Conservation (phyloP, 2,329 filamentous ascomycete species). For the Podosphaera leucotricha region DNA sequence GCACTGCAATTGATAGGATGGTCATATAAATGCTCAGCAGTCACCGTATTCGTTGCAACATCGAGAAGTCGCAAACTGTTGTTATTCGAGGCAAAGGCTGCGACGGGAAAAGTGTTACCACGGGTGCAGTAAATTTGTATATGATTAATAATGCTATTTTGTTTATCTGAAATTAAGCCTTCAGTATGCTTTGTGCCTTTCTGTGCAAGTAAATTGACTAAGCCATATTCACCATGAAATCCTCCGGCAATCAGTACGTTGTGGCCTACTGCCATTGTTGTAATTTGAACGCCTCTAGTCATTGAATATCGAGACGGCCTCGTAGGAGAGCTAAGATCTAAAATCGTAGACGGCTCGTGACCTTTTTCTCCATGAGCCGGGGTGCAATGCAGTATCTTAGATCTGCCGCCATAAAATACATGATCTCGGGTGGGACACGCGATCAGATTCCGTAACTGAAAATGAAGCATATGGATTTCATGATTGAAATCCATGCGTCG, state of each 20-base stretch:
- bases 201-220: slow-evolving; percentile 15
- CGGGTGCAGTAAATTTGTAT: slow-evolving; percentile 32
- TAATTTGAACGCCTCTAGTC: slow-evolving; percentile 14
- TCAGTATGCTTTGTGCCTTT: slow-evolving; percentile 14
- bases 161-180: slow-evolving; percentile 23
- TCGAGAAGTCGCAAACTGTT: slow-evolving; percentile 33
- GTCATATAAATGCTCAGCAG: slow-evolving; percentile 29
- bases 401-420: slow-evolving; percentile 30
- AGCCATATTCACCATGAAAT: slow-evolving; percentile 18
- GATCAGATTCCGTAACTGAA: slow-evolving; percentile 39
- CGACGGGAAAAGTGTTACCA: slow-evolving; percentile 26
- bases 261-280: slow-evolving; percentile 15
- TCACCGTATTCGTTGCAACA: slow-evolving; percentile 32
- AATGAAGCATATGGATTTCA: slow-evolving; percentile 34
- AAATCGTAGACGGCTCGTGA: slow-evolving; percentile 9
- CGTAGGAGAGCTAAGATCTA: slow-evolving; percentile 12
- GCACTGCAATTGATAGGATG: slow-evolving; percentile 51
- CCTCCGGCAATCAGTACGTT: slow-evolving; percentile 19
- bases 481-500: slow-evolving; percentile 29
- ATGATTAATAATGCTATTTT: slow-evolving; percentile 40
- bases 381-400: slow-evolving; percentile 28
- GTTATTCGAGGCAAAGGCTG: slow-evolving; percentile 41
- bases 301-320: background rate
- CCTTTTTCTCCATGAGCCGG: slow-evolving; percentile 17
- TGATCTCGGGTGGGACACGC: slow-evolving; percentile 30